A percentile compares a stretch with the other conserved stretches of the same genome.
Evolutionary conservation across 352 stramenopile genomes (phyloP).

Genomic region (Phytophthora pistaciae): DNA sequence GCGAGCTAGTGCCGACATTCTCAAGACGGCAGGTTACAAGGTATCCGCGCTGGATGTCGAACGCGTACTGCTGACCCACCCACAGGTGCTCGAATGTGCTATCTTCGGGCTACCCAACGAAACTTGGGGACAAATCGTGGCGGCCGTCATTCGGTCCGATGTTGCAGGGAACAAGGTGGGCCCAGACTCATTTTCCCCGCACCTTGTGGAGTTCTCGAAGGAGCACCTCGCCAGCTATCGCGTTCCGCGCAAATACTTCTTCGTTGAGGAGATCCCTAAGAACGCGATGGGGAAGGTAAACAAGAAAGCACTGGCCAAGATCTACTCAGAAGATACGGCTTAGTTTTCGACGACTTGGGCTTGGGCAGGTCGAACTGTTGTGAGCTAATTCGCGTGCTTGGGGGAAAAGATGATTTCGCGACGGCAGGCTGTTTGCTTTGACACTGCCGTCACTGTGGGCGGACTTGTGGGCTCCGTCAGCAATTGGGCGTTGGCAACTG

Average conservation of each 20-base stretch:
- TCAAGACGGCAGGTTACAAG: constrained; percentile 94
- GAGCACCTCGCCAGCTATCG: constrained; percentile 87
- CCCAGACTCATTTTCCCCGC: constrained; percentile 31
- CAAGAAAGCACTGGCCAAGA: constrained; percentile 87
- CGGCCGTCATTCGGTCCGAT: constrained; percentile 59
- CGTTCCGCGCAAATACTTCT: constrained; percentile 74
- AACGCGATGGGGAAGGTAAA: constrained; percentile 96
- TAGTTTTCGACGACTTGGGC: constrained; percentile 14
- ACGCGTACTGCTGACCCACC: constrained; percentile 84
- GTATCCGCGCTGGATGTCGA: constrained; percentile 94
- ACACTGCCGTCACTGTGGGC: background rate
- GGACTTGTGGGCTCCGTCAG: constrained; percentile 7
- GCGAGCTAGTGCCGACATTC: constrained; percentile 91
- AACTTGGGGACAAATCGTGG: constrained; percentile 87
- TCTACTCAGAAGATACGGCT: constrained; percentile 35
- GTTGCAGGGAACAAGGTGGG: constrained; percentile 20
- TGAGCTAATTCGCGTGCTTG: constrained; percentile 28
- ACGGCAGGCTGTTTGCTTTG: constrained; percentile 21
- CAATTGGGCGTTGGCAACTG: constrained; percentile 5
- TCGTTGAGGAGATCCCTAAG: constrained; percentile 89
- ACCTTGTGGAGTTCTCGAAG: constrained; percentile 62
- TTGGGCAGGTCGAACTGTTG: background rate
- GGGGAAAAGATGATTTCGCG: constrained; percentile 39
- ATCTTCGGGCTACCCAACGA: constrained; percentile 90
- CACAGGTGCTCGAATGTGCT: constrained; percentile 80